Conservation (phyloP, 225 moss, liverwort and hornwort species). For the Polytrichum commune region DNA sequence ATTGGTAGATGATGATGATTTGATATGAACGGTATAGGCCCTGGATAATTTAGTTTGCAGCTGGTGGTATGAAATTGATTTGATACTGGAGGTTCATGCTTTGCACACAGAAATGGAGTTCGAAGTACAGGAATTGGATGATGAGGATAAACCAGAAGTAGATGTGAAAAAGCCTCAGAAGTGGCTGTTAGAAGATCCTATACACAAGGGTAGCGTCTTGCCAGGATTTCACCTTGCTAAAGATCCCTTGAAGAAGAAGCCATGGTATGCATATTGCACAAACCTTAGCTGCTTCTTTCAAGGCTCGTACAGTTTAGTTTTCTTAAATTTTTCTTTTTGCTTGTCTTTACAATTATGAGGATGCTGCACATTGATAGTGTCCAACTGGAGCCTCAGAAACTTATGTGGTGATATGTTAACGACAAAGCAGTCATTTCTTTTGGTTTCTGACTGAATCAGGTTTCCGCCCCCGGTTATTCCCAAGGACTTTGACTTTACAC, state of each 20-base stretch:
- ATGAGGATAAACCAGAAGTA: slow-evolving; percentile 37
- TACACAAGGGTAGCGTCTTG: slow-evolving; percentile 51
- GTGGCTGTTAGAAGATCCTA: slow-evolving; percentile 39
- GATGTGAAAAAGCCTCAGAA: slow-evolving; percentile 25
- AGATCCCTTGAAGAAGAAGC: slow-evolving; percentile 50
- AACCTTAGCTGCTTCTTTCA: not conserved
- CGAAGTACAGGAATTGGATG: slow-evolving; percentile 55
- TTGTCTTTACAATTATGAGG: not conserved
- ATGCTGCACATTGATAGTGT: not conserved
- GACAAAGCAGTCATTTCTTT: not conserved
- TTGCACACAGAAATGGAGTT: slow-evolving; percentile 45
- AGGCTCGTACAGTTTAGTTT: not conserved
- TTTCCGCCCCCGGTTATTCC: slow-evolving; percentile 71
- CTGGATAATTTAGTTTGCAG: too few species aligned
- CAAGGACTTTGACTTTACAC: slow-evolving; percentile 35
- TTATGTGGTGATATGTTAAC: not conserved
- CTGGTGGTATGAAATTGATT: slow-evolving; percentile 2
- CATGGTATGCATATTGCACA: slow-evolving; percentile 38
- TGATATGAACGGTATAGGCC: too few species aligned
- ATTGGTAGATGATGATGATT: too few species aligned
- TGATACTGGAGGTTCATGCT: slow-evolving; percentile 23
- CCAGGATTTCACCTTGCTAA: slow-evolving; percentile 65
- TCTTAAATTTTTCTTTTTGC: not conserved
- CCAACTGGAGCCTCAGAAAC: too few species aligned
- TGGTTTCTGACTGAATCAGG: slow-evolving; percentile 24